Base-by-base conservation (phyloP, 352 stramenopile genomes). In the Pythium coloratum region DNA sequence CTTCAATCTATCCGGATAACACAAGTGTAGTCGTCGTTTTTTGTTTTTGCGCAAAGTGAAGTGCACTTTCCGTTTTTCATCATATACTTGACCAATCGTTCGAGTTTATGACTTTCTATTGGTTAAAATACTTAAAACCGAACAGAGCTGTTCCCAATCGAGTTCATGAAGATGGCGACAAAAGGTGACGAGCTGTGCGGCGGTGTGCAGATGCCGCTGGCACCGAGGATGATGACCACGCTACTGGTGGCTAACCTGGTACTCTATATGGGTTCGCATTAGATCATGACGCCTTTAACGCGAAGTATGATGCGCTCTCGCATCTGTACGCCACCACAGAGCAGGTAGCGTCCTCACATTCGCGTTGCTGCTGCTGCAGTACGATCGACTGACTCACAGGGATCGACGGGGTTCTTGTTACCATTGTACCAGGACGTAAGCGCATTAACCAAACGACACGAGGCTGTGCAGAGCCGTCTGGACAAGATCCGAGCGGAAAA, bases 401-500 rank as follows among this genome's bases (percentile, higher is more conserved):
- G 20, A 24, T 24, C 20, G 20, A 24, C 20, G 20, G 20, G 20
- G 20, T 24, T 24, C 20, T 24, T 24, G 20, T 24, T 24, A 24
- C 20, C 20, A 24, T 24, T 24, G 20, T 24, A 24, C 20, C 20
- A 84, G 76, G 72, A 82, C 38, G 60, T 64, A 3, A 36, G 44
- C 0, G 66, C 70, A 38, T 64, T 84, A 9, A 62, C 33, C 13
- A 24, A 13, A 16, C 64, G 70, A 18, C 60, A 75, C 50, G 62
- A 59, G 0, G 42, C 28, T 0, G 65, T 76, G 32, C 59, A 71
- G 40, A 42, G 53, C 32, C 62, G 63, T 13, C 50, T 78, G 5
- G 33, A 73, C 40, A 66, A 71, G 51, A 59, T 75, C 20, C 72
- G 66, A 53, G 55, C 50, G 38, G 70, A 84, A 46, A 84, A 84